Base-by-base conservation (phyloP, 495 filamentous ascomycete species). In the Melanomma pulvis-pyrius region DNA sequence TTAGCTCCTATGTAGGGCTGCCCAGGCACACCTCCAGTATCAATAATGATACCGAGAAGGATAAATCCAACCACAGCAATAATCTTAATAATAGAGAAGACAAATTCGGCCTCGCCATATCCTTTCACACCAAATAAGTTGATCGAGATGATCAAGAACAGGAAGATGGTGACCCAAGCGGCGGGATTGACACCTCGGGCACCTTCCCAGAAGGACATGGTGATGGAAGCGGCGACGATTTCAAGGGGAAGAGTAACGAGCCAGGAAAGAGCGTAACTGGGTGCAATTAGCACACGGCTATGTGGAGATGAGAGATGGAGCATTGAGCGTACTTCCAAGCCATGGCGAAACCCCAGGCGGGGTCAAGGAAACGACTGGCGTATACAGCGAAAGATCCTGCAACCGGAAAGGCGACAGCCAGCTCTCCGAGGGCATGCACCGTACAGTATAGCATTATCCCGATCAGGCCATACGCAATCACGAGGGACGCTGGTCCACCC, bases 261-360 rank as follows among this genome's bases (percentile, higher is more conserved):
- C 94, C 94, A 98, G 78, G 97, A 92, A 67, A 98, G 73, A 5
- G 91, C 92, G 74, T 98, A 98, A 64, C 86, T 90, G 67, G 26
- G 51, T 39, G 9, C 12, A 13, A 41, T 63, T 22, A 68, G 59
- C 34, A 29, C 22, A 7, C 21, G 12, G 12, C 21, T 52, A 49
- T 22, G 13, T 8, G 7, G 11, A 12, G 19, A 4, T 25, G 2
- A 52, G 26, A 50, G 36, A 7, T 36, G 39, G 30, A 19, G 13
- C 25, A 55, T 36, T 29, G 25, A 24, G 82, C 82, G 73, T 72
- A 87, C 81, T 97, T 96, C 93, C 93, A 97, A 22, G 93, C 94
- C 92, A 97, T 96, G 32, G 94, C 93, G 72, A 98, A 98, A 0
- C 94, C 94, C 94, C 93, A 97, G 1, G 93, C 92, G 7, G 93